Base-by-base conservation (phyloP, 1,284 basidiomycete species). In the Leccinum pachyderme region DNA sequence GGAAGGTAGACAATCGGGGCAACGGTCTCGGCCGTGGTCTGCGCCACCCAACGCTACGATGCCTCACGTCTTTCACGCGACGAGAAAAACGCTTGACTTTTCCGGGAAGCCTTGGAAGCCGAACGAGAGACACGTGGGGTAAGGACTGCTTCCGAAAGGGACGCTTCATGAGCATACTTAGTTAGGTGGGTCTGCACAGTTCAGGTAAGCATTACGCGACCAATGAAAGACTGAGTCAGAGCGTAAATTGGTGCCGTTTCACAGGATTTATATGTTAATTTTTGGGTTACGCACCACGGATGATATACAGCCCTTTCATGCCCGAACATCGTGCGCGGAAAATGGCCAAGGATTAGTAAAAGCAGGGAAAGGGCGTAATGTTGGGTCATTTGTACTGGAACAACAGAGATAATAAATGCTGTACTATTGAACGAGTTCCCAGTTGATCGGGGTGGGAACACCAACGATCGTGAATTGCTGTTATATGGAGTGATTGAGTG, bases 1-100 rank as follows among this genome's bases (percentile, higher is more conserved):
- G 49, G 76, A 76, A 48, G 77, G 77, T 41, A 62, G 61, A 47
- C 72, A 73, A 49, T 45, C 64, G 37, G 69, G 72, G 4, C 53
- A 47, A 41, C 54, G 52, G 47, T 54, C 64, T 57, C 54, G 56
- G 27, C 59, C 68, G 7, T 60, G 59, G 53, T 69, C 61, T 49
- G 63, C 63, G 53, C 71, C 59, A 58, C 60, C 60, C 8, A 64
- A 56, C 50, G 39, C 49, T 53, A 53, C 50, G 49, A 49, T 49
- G 31, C 62, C 61, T 57, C 59, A 47, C 49, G 57, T 33, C n/a
- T 49, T 52, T 56, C 58, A 55, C 32, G 51, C 54, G 37, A 58
- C 46, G 37, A 65, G 59, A 52, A 65, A 59, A 48, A 52, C 50
- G 15, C 39, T 53, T 24, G 41, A 51, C 33, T 35, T 60, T 49